Evolutionary conservation across 2,329 filamentous ascomycete genomes (phyloP).

Genomic region (Trichoderma asperellum): DNA sequence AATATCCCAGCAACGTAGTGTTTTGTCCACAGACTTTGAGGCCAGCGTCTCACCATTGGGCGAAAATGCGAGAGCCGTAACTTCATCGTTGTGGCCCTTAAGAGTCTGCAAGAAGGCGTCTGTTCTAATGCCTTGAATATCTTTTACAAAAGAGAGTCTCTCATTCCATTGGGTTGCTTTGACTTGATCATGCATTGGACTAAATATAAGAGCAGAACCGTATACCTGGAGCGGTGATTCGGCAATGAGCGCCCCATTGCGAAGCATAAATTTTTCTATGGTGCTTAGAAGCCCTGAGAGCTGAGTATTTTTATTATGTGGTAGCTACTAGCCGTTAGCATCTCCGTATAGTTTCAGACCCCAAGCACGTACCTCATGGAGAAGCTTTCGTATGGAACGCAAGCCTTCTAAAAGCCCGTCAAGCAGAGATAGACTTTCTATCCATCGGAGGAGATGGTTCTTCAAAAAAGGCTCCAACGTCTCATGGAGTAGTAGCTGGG

Average conservation of each 20-base stretch:
- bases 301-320: conserved; percentile 8
- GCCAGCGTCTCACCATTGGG: no score
- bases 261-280: conserved; percentile 35
- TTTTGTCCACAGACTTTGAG: no score
- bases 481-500: background rate
- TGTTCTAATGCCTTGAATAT: background rate
- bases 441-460: conserved; percentile 30
- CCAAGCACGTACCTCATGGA: conserved; percentile 9
- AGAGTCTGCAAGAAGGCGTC: conserved; percentile 30
- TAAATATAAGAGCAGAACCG: conserved; percentile 41
- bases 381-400: conserved; percentile 22
- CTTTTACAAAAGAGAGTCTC: conserved; percentile 31
- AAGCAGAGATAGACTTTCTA: conserved; percentile 31
- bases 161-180: conserved; percentile 28
- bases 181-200: conserved; percentile 35
- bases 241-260: conserved; percentile 36
- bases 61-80: background rate
- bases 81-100: conserved; percentile 25
- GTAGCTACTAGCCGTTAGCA: background rate
- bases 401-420: conserved; percentile 27
- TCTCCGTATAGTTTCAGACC: background rate
- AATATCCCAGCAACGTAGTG: background rate
- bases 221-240: conserved; percentile 42
- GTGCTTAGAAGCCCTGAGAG: conserved; percentile 38
- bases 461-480: conserved; percentile 25